Evolutionary conservation across 495 filamentous ascomycete genomes (phyloP).

Genomic region (Penicillium parvum): DNA sequence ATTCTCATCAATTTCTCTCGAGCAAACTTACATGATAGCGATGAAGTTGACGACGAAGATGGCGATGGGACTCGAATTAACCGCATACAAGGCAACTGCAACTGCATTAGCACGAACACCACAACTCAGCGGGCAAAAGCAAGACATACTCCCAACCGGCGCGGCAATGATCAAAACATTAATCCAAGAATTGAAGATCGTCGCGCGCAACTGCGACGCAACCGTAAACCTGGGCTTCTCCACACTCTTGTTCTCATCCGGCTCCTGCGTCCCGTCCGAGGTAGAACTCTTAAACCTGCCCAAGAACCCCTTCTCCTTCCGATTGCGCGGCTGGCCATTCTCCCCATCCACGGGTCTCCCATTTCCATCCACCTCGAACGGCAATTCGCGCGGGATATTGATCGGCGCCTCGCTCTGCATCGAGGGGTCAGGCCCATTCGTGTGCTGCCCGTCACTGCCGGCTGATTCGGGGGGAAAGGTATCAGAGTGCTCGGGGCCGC

Average conservation of each 20-base stretch:
- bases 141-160: slow-evolving; percentile 71
- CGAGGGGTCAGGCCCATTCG: slow-evolving; percentile 20
- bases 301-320: slow-evolving; percentile 17
- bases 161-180: slow-evolving; percentile 77
- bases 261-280: background rate
- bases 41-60: slow-evolving; percentile 89
- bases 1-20: too few relatives aligned
- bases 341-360: slow-evolving; percentile 7
- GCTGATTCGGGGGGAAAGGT: slow-evolving; percentile 29
- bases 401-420: slow-evolving; percentile 37
- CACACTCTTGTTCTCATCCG: slow-evolving; percentile 24
- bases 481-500: slow-evolving; percentile 22
- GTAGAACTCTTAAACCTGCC: slow-evolving; percentile 11
- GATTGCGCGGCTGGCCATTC: slow-evolving; percentile 21
- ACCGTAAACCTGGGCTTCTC: slow-evolving; percentile 57
- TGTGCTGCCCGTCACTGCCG: slow-evolving; percentile 16
- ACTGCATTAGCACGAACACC: too few relatives aligned
- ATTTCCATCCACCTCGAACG: slow-evolving; percentile 5
- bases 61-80: too few relatives aligned
- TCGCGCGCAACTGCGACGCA: slow-evolving; percentile 64
- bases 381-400: slow-evolving; percentile 24
- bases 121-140: too few relatives aligned
- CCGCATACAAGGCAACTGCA: too few relatives aligned
- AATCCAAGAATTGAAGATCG: slow-evolving; percentile 75
- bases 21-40: too few relatives aligned